Percentiles rank a stretch among this genome's conserved stretches.
Conservation (phyloP, 176 grass and related monocot species). For the Pontederia crassipes region DNA sequence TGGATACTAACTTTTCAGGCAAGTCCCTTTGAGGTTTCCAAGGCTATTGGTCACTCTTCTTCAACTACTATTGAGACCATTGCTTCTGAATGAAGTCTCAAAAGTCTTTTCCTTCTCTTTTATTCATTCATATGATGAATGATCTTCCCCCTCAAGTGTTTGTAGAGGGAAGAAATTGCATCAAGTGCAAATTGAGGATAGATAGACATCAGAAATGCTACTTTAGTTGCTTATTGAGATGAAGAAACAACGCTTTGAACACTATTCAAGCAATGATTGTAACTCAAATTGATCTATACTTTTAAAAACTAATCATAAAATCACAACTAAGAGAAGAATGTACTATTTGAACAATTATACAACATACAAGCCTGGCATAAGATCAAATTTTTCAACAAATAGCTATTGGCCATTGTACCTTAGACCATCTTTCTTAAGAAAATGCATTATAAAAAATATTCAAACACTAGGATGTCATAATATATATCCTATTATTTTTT, state of each 20-base stretch:
- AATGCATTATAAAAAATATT: too few relatives aligned
- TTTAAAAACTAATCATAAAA: not conserved
- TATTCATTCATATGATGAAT: conserved; percentile 14
- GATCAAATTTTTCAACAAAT: too few relatives aligned
- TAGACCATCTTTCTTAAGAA: too few relatives aligned
- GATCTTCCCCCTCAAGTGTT: conserved; percentile 33
- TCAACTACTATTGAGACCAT: not conserved
- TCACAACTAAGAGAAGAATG: too few relatives aligned
- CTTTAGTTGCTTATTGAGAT: conserved; percentile 34
- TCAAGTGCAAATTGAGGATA: conserved; percentile 50
- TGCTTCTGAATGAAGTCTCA: not conserved
- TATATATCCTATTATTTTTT: too few relatives aligned
- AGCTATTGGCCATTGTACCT: too few relatives aligned
- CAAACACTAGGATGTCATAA: too few relatives aligned
- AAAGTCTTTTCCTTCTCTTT: not conserved
- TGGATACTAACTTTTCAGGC: not conserved
- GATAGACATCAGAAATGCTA: conserved; percentile 20
- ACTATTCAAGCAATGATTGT: conserved; percentile 64
- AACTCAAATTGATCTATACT: conserved; percentile 56
- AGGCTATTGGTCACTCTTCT: not conserved
- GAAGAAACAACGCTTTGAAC: conserved; percentile 45
- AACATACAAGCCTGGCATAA: too few relatives aligned
- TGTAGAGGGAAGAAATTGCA: conserved; percentile 48
- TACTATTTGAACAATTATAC: too few relatives aligned
- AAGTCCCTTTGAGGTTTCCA: conserved; percentile 4